These are phyloP conservation scores for Elongisporangium prolatum DNA, from an alignment of 352 stramenopile genomes.

Conservation along the genomic window DNA sequence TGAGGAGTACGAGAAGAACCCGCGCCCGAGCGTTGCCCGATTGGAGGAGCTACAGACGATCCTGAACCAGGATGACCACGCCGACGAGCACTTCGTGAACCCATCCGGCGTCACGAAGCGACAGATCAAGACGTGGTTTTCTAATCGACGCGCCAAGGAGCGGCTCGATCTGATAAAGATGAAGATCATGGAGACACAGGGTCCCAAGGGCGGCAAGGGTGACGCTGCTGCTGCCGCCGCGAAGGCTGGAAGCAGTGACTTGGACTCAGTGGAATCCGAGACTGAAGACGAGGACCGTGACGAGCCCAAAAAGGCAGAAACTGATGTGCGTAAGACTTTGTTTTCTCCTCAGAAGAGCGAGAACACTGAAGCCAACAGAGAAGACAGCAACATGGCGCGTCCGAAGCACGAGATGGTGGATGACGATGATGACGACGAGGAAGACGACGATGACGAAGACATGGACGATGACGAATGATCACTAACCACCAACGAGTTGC, in stretches of 20 bases:
- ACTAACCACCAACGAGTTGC: conserved; percentile 8
- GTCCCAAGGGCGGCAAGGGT: conserved; percentile 6
- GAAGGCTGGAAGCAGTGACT: background rate
- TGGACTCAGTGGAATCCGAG: conserved; percentile 19
- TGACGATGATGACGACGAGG: conserved; percentile 29
- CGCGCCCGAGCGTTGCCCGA: conserved; percentile 48
- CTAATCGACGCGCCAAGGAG: conserved; percentile 75
- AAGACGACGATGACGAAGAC: conserved; percentile 28
- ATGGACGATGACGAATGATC: conserved; percentile 20
- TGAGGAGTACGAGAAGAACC: conserved; percentile 83
- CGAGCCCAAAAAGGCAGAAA: conserved; percentile 3
- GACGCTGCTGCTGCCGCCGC: conserved; percentile 7
- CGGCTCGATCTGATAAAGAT: conserved; percentile 76
- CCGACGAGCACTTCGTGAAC: conserved; percentile 44
- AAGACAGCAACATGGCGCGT: conserved; percentile 3
- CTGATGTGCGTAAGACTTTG: conserved; percentile 19
- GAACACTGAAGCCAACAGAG: conserved; percentile 15
- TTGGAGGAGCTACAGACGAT: conserved; percentile 68
- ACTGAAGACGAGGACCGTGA: conserved; percentile 33
- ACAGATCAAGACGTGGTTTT: conserved; percentile 85
- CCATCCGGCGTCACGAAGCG: conserved; percentile 58
- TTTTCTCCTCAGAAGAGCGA: conserved; percentile 10
- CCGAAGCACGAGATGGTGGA: conserved; percentile 13
- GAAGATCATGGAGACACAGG: conserved; percentile 50
- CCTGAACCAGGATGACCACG: conserved; percentile 69